A percentile compares a stretch with the other conserved stretches of the same genome.
These are phyloP conservation scores for Morella rubra DNA, from an alignment of 306 rosid genomes.

Conservation along the genomic window DNA sequence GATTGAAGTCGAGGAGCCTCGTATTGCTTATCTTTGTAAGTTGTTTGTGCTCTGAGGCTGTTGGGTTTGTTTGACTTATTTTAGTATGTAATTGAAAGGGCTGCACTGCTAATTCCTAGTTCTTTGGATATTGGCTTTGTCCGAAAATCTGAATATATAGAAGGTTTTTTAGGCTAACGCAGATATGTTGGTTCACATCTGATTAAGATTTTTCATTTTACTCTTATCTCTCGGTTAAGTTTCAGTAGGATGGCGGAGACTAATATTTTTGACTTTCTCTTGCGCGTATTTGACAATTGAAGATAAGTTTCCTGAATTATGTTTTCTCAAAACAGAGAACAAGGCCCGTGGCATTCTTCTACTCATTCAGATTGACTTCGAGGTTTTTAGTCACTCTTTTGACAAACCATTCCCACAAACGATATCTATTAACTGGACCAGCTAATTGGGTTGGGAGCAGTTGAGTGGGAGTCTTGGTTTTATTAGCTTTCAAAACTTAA, in stretches of 20 bases:
- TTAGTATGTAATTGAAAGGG: not conserved
- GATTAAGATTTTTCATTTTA: not conserved
- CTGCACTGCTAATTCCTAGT: not conserved
- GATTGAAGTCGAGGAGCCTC: constrained; percentile 74
- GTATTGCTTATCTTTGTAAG: constrained; percentile 92
- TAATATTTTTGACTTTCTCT: not conserved
- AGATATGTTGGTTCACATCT: not conserved
- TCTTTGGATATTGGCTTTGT: not conserved
- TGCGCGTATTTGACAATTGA: not conserved
- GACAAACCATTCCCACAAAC: constrained; percentile 1
- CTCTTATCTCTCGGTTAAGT: too few species aligned
- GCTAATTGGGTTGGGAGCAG: not conserved
- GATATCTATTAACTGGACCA: constrained; percentile 10
- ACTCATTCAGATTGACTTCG: not conserved
- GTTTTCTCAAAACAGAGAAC: not conserved
- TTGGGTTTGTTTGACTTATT: not conserved
- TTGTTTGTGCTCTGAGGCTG: not conserved
- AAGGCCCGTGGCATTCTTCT: not conserved
- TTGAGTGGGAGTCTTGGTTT: not conserved
- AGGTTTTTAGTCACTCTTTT: not conserved
- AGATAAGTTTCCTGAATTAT: not conserved
- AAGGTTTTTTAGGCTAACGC: not conserved
- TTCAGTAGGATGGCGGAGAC: too few species aligned
- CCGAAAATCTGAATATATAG: not conserved
- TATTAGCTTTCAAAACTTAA: not conserved